phyloP scores from a whole-genome alignment of 345 rosid species.

The Dovyalis caffra region DNA sequence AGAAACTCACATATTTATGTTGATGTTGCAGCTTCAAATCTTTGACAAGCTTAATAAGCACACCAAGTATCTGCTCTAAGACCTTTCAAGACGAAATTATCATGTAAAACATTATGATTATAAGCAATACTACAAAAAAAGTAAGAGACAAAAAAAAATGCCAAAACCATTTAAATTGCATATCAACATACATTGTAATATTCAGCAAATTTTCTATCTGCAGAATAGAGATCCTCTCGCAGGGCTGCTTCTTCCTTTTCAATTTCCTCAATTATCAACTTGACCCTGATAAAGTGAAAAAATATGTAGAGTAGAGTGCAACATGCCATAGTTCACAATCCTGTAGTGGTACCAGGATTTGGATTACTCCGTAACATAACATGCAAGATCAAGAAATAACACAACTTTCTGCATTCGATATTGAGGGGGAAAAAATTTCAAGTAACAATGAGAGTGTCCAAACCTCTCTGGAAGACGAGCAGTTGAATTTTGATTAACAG shows the following conservation, averaged over 20 bases:
- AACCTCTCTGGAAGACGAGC: slow-evolving; percentile 97
- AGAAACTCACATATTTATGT: slow-evolving; percentile 78
- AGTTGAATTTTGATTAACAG: slow-evolving; percentile 64
- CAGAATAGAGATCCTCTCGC: slow-evolving; percentile 88
- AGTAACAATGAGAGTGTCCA: slow-evolving; percentile 15
- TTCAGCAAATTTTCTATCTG: slow-evolving; percentile 91
- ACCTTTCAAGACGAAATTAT: slow-evolving; percentile 46
- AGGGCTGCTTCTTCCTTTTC: slow-evolving; percentile 91
- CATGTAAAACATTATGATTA: neutral
- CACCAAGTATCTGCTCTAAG: slow-evolving; percentile 92
- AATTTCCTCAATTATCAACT: slow-evolving; percentile 89
- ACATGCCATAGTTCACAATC: neutral
- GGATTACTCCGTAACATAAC: neutral
- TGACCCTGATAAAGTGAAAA: slow-evolving; percentile 56
- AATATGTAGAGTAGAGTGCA: neutral
- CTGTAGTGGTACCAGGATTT: neutral
- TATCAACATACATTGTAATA: slow-evolving; percentile 75
- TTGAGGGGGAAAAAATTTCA: neutral
- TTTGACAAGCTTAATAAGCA: slow-evolving; percentile 93
- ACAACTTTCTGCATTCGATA: neutral
- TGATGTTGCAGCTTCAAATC: slow-evolving; percentile 95
- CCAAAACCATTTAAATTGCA: neutral
- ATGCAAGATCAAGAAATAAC: neutral
- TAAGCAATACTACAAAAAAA: neutral
- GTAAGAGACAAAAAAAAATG: neutral